Evolutionary conservation across 306 rosid genomes (phyloP).

Genomic region (Vigna reflexopilosa): DNA sequence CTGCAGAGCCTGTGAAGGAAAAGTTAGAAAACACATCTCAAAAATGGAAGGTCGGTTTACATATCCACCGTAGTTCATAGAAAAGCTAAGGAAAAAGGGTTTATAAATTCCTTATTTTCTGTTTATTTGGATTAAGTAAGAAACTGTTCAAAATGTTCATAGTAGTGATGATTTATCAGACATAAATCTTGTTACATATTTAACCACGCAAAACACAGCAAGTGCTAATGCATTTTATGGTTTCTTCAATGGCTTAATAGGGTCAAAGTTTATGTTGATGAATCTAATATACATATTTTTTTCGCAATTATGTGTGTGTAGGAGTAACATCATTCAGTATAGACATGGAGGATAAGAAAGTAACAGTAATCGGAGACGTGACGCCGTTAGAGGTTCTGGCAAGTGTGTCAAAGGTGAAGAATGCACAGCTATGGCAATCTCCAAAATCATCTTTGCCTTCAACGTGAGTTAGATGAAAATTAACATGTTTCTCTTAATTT

Average conservation of each 20-base stretch:
- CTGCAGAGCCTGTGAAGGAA: slow-evolving; percentile 57
- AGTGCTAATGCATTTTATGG: not conserved
- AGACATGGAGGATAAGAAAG: slow-evolving; percentile 72
- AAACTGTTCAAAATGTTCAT: no score
- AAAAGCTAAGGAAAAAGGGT: no score
- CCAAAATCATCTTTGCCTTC: slow-evolving; percentile 35
- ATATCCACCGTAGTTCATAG: no score
- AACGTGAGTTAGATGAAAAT: no score
- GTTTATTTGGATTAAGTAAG: no score
- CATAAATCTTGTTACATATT: no score
- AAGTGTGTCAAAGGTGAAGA: slow-evolving; percentile 79
- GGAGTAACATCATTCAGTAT: slow-evolving; percentile 80
- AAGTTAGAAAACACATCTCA: slow-evolving; percentile 72
- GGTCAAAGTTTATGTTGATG: no score
- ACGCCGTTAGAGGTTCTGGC: slow-evolving; percentile 65
- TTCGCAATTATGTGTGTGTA: slow-evolving; percentile 27
- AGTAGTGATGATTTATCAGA: no score
- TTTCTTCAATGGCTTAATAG: no score
- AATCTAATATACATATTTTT: not conserved
- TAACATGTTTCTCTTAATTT: no score
- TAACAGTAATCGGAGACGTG: slow-evolving; percentile 68
- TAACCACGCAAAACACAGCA: no score
- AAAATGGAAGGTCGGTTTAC: slow-evolving; percentile 40
- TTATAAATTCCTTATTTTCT: no score
- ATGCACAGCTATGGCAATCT: slow-evolving; percentile 77